Percentiles rank a stretch among this genome's conserved stretches.
Evolutionary conservation across 257 asterid species (phyloP).

Genomic region (Solanum medicagineum): DNA sequence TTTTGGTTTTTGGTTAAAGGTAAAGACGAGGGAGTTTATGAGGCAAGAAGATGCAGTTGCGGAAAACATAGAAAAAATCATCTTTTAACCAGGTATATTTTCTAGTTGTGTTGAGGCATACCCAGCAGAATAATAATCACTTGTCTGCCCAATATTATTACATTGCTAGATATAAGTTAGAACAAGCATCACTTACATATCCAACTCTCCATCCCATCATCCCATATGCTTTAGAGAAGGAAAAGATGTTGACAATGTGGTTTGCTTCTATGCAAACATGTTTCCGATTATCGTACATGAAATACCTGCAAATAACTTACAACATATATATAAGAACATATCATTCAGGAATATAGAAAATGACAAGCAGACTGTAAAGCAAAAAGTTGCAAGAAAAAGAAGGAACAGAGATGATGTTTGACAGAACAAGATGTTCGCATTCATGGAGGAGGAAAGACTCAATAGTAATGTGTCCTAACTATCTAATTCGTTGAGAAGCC

Average conservation of each 20-base stretch:
- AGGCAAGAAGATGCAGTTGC: not conserved
- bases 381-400: not conserved
- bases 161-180: not conserved
- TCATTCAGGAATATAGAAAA: not conserved
- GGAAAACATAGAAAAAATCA: not conserved
- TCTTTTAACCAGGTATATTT: not conserved
- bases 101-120: not conserved
- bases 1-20: not conserved
- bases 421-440: not conserved
- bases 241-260: constrained; percentile 81
- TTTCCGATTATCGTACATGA: constrained; percentile 90
- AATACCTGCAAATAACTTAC: constrained; percentile 47
- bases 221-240: constrained; percentile 97
- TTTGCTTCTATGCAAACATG: constrained; percentile 64
- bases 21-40: not conserved
- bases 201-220: constrained; percentile 99
- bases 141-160: not conserved
- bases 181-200: constrained; percentile 48
- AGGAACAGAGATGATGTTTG: not conserved
- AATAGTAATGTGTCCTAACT: not conserved
- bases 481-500: not conserved
- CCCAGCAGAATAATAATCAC: not conserved
- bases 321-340: not conserved
- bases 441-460: not conserved
- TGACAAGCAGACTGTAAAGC: not conserved